These are phyloP conservation scores for Blastocystis hominis DNA, from an alignment of 352 stramenopile genomes.

Conservation along the genomic window DNA sequence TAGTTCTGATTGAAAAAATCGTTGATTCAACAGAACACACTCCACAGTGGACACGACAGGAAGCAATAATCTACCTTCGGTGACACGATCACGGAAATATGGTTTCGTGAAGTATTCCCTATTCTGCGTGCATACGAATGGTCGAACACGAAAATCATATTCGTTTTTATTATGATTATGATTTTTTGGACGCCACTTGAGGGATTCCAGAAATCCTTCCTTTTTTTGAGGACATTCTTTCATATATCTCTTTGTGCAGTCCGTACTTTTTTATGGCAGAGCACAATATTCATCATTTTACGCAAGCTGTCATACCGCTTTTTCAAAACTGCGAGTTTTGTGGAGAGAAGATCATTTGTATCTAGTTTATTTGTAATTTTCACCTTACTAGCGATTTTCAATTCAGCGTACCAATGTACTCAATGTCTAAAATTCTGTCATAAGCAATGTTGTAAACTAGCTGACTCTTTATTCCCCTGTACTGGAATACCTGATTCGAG, in stretches of 20 bases:
- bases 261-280: background rate
- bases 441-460: conserved; percentile 14
- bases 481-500: background rate
- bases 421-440: conserved; percentile 29
- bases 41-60: too few species aligned
- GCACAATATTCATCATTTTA: background rate
- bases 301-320: background rate
- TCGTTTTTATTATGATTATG: background rate
- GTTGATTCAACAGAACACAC: too few species aligned
- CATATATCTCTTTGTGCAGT: too few species aligned
- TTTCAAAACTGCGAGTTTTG: conserved; percentile 38
- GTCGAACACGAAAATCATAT: too few species aligned
- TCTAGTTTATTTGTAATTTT: background rate
- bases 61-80: too few species aligned
- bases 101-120: too few species aligned
- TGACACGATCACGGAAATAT: too few species aligned
- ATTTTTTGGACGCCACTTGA: background rate
- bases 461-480: background rate
- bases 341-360: conserved; percentile 14
- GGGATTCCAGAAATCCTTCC: background rate
- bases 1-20: too few species aligned
- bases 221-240: background rate
- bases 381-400: background rate
- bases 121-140: too few species aligned
- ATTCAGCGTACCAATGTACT: conserved; percentile 12